phyloP scores from a whole-genome alignment of 108 stramenopile species.

The Schizochytrium sp. region DNA sequence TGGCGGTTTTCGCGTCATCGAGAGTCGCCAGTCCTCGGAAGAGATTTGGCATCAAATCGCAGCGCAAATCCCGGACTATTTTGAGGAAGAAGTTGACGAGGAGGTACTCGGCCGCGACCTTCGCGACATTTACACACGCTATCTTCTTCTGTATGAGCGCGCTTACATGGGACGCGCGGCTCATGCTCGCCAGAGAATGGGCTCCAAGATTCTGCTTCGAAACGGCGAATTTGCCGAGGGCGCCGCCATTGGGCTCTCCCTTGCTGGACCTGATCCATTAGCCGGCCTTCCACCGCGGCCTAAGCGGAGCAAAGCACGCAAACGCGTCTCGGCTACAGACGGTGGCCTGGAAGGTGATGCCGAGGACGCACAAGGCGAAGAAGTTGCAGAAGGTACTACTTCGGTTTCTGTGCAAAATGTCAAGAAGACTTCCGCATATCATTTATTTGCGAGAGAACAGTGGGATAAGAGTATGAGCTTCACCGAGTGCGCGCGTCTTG shows the following conservation, averaged over 20 bases:
- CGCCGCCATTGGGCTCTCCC: background rate
- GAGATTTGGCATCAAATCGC: background rate
- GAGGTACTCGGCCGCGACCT: background rate
- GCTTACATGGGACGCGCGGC: background rate
- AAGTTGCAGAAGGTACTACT: background rate
- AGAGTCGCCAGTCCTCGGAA: background rate
- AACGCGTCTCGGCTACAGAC: background rate
- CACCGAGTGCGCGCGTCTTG: background rate
- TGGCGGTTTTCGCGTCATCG: background rate
- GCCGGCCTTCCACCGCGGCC: background rate
- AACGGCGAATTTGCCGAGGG: background rate
- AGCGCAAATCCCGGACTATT: background rate
- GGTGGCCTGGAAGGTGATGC: background rate
- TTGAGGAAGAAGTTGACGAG: background rate
- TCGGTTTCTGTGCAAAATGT: background rate
- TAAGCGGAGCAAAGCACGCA: background rate
- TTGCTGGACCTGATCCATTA: background rate
- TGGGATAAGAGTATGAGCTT: background rate
- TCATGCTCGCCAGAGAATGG: background rate
- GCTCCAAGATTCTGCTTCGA: background rate
- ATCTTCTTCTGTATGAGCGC: background rate
- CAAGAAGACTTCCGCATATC: background rate
- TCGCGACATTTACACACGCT: background rate
- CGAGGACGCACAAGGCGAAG: background rate
- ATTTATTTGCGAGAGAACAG: background rate